Base-by-base conservation (phyloP, 2,329 filamentous ascomycete genomes). In the Simplicillium sp. region DNA sequence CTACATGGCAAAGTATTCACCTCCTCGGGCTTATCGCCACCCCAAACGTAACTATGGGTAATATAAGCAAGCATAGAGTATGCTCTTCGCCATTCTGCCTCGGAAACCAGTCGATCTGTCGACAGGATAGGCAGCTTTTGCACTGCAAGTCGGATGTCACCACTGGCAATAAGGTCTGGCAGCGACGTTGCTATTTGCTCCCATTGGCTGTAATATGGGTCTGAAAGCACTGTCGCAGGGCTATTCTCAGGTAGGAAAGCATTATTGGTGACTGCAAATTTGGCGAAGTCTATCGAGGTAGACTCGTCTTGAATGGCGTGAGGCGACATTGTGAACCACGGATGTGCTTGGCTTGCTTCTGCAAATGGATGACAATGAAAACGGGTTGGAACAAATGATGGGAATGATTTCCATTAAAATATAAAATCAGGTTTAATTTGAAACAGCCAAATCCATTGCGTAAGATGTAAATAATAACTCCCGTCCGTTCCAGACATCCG, bases 11-110 rank as follows among this genome's bases (percentile, higher is more conserved):
- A 14, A 6, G 7, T 11, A 40, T 62, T 51, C 52, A 87, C 85
- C 64, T 92, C 84, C 45, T 73, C 70, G 2, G 88, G 84, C 41
- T 68, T 72, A 34, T 85, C 76, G 16, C 84, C 87, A 42, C 87
- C 87, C 90, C 90, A 97, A 15, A 96, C 80, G 60, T 95, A 94
- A 9, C 78, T 82, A 60, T 97, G 87, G 1, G 86, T 72, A 41
- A 94, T 73, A 53, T 94, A 92, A 0, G 75, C 78, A 34, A 96
- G 67, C 7, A 94, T 70, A 3, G 81, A 73, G 59, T 94, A 94
- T 41, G 87, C 87, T 49, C 88, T 71, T 48, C 82, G 72, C 86
- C 86, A 94, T 65, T 94, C 84, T 2, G 74, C 62, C 50, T 86
- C 80, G 2, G 70, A 72, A 4, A 60, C 57, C 6, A 95, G 67